Percentiles rank a stretch among this genome's conserved stretches.
Conservation (phyloP, 352 stramenopile genomes). For the Chloridella minuta region DNA sequence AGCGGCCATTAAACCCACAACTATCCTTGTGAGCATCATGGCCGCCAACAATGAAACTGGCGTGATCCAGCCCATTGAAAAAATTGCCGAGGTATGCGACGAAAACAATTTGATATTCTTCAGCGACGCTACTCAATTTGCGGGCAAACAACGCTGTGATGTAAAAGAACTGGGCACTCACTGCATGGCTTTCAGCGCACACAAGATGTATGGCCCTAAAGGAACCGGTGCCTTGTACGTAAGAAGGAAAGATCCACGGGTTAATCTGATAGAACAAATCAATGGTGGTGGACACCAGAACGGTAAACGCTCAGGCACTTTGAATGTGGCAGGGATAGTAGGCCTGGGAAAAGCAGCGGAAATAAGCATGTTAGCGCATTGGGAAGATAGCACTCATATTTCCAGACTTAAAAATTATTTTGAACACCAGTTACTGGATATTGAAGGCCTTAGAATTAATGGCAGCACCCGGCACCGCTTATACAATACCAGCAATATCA, state of each 20-base stretch:
- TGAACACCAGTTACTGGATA: not conserved
- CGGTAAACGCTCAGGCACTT: too few species aligned
- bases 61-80: not conserved
- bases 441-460: not conserved
- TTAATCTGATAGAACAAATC: not conserved
- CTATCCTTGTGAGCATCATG: not conserved
- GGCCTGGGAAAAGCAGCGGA: not conserved
- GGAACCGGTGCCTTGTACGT: not conserved
- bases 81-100: not conserved
- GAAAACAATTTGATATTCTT: not conserved
- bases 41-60: not conserved
- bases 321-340: not conserved
- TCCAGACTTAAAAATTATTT: not conserved
- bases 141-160: not conserved
- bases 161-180: not conserved
- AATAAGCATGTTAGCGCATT: not conserved
- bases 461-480: not conserved
- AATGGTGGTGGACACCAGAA: too few species aligned
- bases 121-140: not conserved
- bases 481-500: not conserved
- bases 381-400: not conserved
- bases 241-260: too few species aligned
- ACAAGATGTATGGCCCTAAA: not conserved
- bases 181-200: not conserved
- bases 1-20: not conserved